Base-by-base conservation (phyloP, 148 eudicot genomes). In the Rhododendron ovatum region DNA sequence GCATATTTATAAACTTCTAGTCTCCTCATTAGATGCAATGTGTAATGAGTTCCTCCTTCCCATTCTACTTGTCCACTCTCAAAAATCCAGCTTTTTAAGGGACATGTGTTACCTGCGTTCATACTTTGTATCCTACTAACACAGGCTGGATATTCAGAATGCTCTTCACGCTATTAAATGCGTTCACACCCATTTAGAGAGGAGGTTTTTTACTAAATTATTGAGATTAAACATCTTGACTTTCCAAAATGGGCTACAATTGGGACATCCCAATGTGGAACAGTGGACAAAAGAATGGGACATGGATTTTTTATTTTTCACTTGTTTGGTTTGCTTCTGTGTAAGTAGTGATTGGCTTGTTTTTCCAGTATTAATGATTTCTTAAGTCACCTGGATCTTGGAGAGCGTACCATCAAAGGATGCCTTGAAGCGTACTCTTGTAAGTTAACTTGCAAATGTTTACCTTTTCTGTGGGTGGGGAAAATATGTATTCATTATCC, bases 371-470 rank as follows among this genome's bases (percentile, higher is more conserved):
- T 97, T 83, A 93, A 91, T 89, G 94, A 93, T 87, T 97, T 97
- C 87, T 84, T 97, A 89, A 91, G 91, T 85, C 93, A 92, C 88
- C 71, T 97, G 78, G 91, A 93, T 90, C 95, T 97, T 41, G 99
- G 99, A 87, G 98, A 94, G 85, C 98, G 98, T 35, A 97, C 98
- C 30, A 93, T 97, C 78, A 93, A 92, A 86, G 99, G 95, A 86
- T 92, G 93, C 82, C 93, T 97, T 81, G 99, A 97, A 93, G 99
- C 98, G 7, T 97, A 97, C 90, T 97, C 99, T 59, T 97, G 99
- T 97, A 89, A 93, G 98, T 87, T 30, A 63, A 61, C 65, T n/a
- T 65, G 1, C 12, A 53, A 0, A 22, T 33, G 83, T 9, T 43
- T 22, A 43, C 73, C 22, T 26, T 47, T 48, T 65, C 47, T 50